phyloP scores from a whole-genome alignment of 2,329 filamentous ascomycete genomes.

The Mycogone perniciosa region DNA sequence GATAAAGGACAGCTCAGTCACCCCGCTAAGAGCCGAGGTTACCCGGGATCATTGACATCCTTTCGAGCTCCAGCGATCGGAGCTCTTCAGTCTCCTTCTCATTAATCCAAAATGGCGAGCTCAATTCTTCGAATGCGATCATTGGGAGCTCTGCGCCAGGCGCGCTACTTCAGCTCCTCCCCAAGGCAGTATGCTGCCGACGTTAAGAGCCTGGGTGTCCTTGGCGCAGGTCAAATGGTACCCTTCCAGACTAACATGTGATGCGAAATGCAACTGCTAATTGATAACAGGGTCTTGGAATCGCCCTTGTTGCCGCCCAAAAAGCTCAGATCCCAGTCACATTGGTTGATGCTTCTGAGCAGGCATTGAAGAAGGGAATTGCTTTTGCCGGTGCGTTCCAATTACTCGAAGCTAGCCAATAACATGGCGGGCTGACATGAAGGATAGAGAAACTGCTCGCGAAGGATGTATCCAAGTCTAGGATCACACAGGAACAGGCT shows the following conservation, averaged over 20 bases:
- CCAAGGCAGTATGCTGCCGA: slow-evolving; percentile 56
- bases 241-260: slow-evolving; percentile 19
- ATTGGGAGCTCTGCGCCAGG: slow-evolving; percentile 31
- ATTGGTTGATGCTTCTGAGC: slow-evolving; percentile 76
- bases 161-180: slow-evolving; percentile 64
- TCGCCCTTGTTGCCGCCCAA: slow-evolving; percentile 87
- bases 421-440: slow-evolving; percentile 5
- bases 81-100: neutral
- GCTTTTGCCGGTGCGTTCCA: slow-evolving; percentile 68
- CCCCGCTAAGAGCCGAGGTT: slow-evolving; percentile 35
- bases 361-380: slow-evolving; percentile 80
- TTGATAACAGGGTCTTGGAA: slow-evolving; percentile 70
- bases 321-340: slow-evolving; percentile 78
- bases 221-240: slow-evolving; percentile 96
- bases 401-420: neutral
- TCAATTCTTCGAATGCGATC: slow-evolving; percentile 33
- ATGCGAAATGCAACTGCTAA: slow-evolving; percentile 16
- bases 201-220: slow-evolving; percentile 81
- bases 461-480: slow-evolving; percentile 85
- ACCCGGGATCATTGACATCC: slow-evolving; percentile 26
- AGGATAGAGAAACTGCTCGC: slow-evolving; percentile 75
- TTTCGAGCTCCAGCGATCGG: slow-evolving; percentile 3
- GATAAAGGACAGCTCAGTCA: slow-evolving; percentile 5
- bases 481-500: slow-evolving; percentile 76
- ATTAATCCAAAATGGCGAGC: slow-evolving; percentile 30